Base-by-base conservation (phyloP, 176 grass and related monocot species). In the Phoenix dactylifera region DNA sequence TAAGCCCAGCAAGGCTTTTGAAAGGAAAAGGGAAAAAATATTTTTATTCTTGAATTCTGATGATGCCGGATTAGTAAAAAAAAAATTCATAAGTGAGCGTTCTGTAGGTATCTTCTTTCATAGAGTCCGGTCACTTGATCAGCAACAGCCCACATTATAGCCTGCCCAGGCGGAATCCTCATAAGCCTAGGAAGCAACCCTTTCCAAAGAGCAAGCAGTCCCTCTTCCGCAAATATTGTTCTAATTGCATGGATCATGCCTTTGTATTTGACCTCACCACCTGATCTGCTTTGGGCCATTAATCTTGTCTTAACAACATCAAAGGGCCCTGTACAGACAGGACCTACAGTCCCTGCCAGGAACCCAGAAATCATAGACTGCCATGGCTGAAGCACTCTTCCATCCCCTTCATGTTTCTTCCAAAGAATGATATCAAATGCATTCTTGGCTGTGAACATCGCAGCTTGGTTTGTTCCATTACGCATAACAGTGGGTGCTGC, bases 91-190 rank as follows among this genome's bases (percentile, higher is more conserved):
- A 86, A 39, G 18, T 66, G 39, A 68, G 68, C 82, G 19, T 23
- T 50, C 22, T 79, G 57, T 32, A 89, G 52, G 24, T 93, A 66
- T 22, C 19, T 81, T 67, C 85, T 69, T 64, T 98, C 94, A 74
- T 93, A 98, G 51, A 98, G 64, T 59, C 88, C 93, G 65, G 80
- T 86, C 57, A 98, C 82, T 73, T 93, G 94, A 76, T 98, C 88
- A 61, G 88, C 94, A 22, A 89, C 94, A 22, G 74, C 77, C 88
- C 94, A 98, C 88, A 93, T 86, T 68, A 93, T 93, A 50, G 94
- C 82, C 65, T 98, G 93, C n/a, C 93, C 93, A 63, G 93, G 93
- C 60, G 93, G 93, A 78, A 98, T 98, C 82, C 93, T 88, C 93
- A 92, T 89, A 22, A 98, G 93, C 73, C 93, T 85, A 1, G 93